Evolutionary conservation across 257 asterid genomes (phyloP), one percentile per base, ranked within the genome.

Genomic region (Orobanche coerulescens): DNA sequence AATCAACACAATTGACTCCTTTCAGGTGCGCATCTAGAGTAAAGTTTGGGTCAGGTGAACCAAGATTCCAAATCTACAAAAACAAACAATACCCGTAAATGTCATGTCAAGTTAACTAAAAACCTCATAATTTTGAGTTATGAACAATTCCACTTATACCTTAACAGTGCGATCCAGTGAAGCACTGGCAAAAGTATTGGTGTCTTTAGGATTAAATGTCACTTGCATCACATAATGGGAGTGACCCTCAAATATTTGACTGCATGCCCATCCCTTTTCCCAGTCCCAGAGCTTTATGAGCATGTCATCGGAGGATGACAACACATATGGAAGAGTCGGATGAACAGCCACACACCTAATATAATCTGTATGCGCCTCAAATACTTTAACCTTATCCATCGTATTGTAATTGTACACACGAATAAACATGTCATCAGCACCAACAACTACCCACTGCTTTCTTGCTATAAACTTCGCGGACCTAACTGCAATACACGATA

Each of bases 191-290:
- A 93, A 93, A 50, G 99, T 93, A 68, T 93, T 89, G 52, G 97
- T 93, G 66, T 93, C 99, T 78, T 93, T 93, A 42, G 99, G 99
- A 78, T 89, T 89, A 81, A 93, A 86, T 14, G 97, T 86, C 70
- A 93, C 99, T 83, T 93, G 99, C 99, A 93, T 93, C 70, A 93
- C 96, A 25, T 93, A 93, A 81, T 93, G 99, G 65, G 99, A 93
- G 71, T 93, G 99, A 46, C 97, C 99, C 80, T 93, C 99, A 69
- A 89, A 93, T 64, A 93, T 89, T 71, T 93, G 99, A 71, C 97
- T 89, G 81, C 97, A 89, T 23, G 68, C 67, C 97, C 97, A 89
- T 18, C 97, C 99, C 78, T 89, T 93, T 70, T 93, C 99, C 99
- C 99, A 93, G 78, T 93, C 99, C 99, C 99, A 93, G 25, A 93